Percentiles rank a stretch among this genome's conserved stretches.
Evolutionary conservation across 306 rosid species (phyloP).

Genomic region (Fagus sylvatica): DNA sequence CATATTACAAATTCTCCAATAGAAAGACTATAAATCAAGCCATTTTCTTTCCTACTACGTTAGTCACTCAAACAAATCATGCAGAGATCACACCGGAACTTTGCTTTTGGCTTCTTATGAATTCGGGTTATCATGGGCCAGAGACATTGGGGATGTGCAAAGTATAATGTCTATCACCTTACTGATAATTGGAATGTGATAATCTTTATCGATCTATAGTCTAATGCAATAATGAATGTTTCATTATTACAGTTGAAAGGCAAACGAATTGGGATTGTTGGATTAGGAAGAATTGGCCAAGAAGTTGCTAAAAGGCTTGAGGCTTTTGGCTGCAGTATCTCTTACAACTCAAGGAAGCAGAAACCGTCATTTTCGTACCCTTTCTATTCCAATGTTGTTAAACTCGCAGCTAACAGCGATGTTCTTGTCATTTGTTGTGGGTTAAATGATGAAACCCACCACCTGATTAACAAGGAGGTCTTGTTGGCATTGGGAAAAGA

Average conservation of each 20-base stretch:
- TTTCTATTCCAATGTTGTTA: constrained; percentile 33
- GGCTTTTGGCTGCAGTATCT: constrained; percentile 42
- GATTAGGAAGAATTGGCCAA: constrained; percentile 52
- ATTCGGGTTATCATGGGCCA: too few species aligned
- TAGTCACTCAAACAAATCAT: too few species aligned
- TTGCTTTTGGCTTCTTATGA: too few species aligned
- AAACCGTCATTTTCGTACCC: constrained; percentile 35
- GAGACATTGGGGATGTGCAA: too few species aligned
- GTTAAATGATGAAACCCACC: constrained; percentile 43
- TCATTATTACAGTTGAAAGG: constrained; percentile 35
- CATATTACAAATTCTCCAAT: too few species aligned
- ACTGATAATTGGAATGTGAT: too few species aligned
- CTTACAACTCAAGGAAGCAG: constrained; percentile 45
- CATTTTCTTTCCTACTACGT: too few species aligned
- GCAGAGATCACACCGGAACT: too few species aligned
- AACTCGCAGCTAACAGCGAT: constrained; percentile 43
- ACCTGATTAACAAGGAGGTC: constrained; percentile 43
- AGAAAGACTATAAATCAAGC: too few species aligned
- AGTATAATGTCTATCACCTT: too few species aligned
- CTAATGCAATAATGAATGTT: not conserved
- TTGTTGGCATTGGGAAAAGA: constrained; percentile 42
- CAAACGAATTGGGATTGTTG: constrained; percentile 51
- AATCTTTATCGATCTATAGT: too few species aligned
- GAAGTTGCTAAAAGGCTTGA: constrained; percentile 54
- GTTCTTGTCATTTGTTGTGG: constrained; percentile 48